Conservation (phyloP, 2,329 filamentous ascomycete genomes). For the Paraphoma sp. region DNA sequence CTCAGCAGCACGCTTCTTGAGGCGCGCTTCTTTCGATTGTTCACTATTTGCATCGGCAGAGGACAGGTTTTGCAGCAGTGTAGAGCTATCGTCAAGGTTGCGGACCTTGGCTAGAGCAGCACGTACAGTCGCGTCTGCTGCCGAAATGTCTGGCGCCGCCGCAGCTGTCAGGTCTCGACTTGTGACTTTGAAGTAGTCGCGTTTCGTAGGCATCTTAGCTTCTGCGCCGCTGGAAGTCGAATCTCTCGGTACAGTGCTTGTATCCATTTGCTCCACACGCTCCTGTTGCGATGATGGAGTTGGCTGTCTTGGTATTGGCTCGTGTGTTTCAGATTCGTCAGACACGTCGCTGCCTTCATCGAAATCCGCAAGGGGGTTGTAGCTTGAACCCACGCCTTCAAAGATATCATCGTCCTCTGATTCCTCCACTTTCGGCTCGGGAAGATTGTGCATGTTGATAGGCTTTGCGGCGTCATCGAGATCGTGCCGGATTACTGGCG, state of each 20-base stretch:
- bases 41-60: constrained; percentile 25
- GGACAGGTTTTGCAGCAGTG: constrained; percentile 50
- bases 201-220: constrained; percentile 18
- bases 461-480: constrained; percentile 54
- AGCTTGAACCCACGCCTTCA: constrained; percentile 64
- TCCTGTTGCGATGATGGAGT: not conserved
- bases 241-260: not conserved
- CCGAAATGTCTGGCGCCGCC: constrained; percentile 43
- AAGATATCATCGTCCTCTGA: constrained; percentile 68
- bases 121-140: constrained; percentile 78
- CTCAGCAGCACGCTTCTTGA: constrained; percentile 69
- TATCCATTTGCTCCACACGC: not conserved
- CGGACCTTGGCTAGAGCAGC: constrained; percentile 84
- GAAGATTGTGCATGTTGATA: constrained; percentile 48
- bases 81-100: constrained; percentile 54
- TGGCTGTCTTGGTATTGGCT: not conserved
- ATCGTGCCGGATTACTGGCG: constrained; percentile 49
- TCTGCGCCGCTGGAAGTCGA: constrained; percentile 3
- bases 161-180: constrained; percentile 8
- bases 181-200: constrained; percentile 28
- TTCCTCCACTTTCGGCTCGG: constrained; percentile 48
- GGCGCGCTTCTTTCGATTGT: constrained; percentile 68
- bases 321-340: constrained; percentile 9
- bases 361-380: constrained; percentile 64
- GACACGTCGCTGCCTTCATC: constrained; percentile 54